Base-by-base conservation (phyloP, 192 early-diverging fungal genomes). In the Coemansia sp. region DNA sequence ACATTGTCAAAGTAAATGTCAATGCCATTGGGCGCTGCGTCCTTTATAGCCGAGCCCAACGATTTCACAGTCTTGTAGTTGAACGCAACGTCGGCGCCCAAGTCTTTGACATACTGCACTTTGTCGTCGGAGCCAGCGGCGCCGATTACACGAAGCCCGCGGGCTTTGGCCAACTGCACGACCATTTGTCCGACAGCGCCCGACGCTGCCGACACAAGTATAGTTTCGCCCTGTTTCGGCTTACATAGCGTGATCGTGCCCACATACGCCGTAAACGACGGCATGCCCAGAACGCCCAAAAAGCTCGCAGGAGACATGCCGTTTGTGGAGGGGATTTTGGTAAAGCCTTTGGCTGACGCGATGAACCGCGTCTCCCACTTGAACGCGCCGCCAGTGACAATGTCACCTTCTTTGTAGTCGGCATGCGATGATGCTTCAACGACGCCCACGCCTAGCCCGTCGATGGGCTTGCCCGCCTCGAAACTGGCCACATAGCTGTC, bases 1-100 rank as follows among this genome's bases (percentile, higher is more conserved):
- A 94, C 90, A 47, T 90, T 85, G 55, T 95, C 92, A 74, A 88
- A 94, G 68, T 94, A 94, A 18, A 94, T 85, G 64, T 96, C 94
- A 55, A 96, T 85, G 41, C 94, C 93, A 10, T 90, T 71, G 24
- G 93, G 93, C 35, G 86, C 87, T 2, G 78, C 67, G 69, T 86
- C 67, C 35, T 59, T 77, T 19, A 96, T 85, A 18, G 82, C 84
- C 0, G 64, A 70, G 1, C 68, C 57, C 19, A 71, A 54, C 39
- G 67, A 61, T n/a, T 77, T 82, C 7, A 75, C 82, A 3, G 85
- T 93, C 74, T 94, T 97, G 88, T 97, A 97, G 83, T 97, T 97
- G 84, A 97, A 91, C 12, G 84, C 95, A 3, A 79, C 90, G 73
- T 97, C 93, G 43, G 90, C 90, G 7, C 89, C 89, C 48, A 88